phyloP scores from a whole-genome alignment of 495 filamentous ascomycete genomes.

The Cercophora sp. region DNA sequence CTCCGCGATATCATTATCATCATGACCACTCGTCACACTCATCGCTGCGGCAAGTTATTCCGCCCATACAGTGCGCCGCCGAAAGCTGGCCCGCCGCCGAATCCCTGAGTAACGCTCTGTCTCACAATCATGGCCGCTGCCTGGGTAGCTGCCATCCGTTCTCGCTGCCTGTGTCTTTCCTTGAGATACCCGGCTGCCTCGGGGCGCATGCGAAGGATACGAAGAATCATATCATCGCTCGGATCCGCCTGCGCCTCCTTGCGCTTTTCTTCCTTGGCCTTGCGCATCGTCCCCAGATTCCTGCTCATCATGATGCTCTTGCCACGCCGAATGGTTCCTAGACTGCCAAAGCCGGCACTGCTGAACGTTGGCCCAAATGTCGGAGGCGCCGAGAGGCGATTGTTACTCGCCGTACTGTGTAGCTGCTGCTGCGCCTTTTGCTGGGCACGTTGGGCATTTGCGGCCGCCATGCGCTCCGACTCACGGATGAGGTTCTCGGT shows the following conservation, averaged over 20 bases:
- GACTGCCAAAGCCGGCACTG: conserved; percentile 52
- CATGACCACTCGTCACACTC: too few species aligned
- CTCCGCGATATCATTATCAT: too few species aligned
- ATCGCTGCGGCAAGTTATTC: conserved; percentile 26
- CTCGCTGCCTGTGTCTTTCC: conserved; percentile 89
- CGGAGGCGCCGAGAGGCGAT: conserved; percentile 71
- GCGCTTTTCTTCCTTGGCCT: conserved; percentile 91
- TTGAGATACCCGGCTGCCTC: conserved; percentile 89
- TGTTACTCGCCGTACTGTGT: conserved; percentile 40
- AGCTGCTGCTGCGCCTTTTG: conserved; percentile 44
- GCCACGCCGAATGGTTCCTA: conserved; percentile 70
- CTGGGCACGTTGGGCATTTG: conserved; percentile 73
- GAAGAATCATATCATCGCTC: conserved; percentile 95
- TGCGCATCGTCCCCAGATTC: conserved; percentile 93
- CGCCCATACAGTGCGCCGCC: conserved; percentile 30
- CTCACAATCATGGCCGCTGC: conserved; percentile 93
- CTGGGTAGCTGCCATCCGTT: conserved; percentile 81
- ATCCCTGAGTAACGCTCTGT: conserved; percentile 71
- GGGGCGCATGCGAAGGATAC: conserved; percentile 92
- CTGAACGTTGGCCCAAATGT: conserved; percentile 40
- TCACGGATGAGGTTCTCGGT: conserved; percentile 90
- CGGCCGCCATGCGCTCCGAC: conserved; percentile 90
- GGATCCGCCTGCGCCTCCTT: conserved; percentile 95
- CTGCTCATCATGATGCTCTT: conserved; percentile 95
- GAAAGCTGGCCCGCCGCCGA: conserved; percentile 48